A percentile compares a stretch with the other conserved stretches of the same genome.
These are phyloP conservation scores for Macadamia tetraphylla DNA, from an alignment of 164 flowering plant genomes.

Conservation along the genomic window DNA sequence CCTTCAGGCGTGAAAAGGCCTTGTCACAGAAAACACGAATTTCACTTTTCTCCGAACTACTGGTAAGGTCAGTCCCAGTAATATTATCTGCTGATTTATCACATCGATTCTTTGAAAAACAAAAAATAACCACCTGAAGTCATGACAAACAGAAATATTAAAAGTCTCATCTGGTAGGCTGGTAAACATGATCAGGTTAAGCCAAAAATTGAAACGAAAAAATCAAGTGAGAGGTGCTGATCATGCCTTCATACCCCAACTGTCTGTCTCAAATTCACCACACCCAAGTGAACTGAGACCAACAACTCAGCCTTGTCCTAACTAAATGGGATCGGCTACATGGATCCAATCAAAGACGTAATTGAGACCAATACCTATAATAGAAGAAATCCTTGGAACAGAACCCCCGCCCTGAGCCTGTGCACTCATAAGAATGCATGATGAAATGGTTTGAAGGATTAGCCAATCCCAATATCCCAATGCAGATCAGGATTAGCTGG, in stretches of 20 bases:
- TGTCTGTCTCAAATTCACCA: background rate
- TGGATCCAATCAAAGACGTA: too few relatives aligned
- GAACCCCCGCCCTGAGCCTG: background rate
- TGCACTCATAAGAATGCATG: background rate
- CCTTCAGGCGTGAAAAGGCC: constrained; percentile 96
- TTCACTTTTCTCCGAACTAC: constrained; percentile 89
- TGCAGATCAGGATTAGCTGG: too few relatives aligned
- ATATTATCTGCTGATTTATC: constrained; percentile 90
- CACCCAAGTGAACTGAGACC: background rate
- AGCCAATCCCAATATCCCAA: background rate
- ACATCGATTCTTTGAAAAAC: constrained; percentile 97
- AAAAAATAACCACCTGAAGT: constrained; percentile 83
- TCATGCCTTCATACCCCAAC: background rate
- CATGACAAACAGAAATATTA: constrained; percentile 14
- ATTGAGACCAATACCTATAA: background rate
- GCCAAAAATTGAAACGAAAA: background rate
- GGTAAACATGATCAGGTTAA: background rate
- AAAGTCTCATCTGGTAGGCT: background rate
- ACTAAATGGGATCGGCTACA: too few relatives aligned
- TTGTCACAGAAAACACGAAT: constrained; percentile 94
- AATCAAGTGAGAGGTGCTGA: background rate
- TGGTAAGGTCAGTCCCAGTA: constrained; percentile 72
- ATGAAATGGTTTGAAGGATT: background rate
- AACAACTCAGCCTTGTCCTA: too few relatives aligned
- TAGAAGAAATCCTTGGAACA: background rate